These are phyloP conservation scores for Pseudozyma thailandica DNA, from an alignment of 1,284 basidiomycete genomes.

Conservation along the genomic window DNA sequence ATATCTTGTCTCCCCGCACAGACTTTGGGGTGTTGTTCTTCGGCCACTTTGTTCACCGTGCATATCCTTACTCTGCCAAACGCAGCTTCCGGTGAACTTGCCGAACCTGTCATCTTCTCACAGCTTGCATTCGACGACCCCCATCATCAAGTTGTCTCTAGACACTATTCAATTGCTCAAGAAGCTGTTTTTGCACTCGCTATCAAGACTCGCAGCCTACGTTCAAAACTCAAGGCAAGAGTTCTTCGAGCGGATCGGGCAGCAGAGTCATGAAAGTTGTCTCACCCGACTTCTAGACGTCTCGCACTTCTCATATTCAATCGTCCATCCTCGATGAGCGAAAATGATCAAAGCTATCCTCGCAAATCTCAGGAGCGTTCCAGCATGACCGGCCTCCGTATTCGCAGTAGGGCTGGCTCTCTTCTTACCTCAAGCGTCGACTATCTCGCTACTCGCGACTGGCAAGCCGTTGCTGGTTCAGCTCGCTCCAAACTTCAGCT, in stretches of 20 bases:
- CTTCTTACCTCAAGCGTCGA: constrained; percentile 39
- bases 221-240: too few species aligned
- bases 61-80: neutral
- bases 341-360: constrained; percentile 19
- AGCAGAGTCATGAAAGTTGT: constrained; percentile 8
- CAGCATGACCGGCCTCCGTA: constrained; percentile 43
- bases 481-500: constrained; percentile 25
- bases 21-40: neutral
- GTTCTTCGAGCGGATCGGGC: too few species aligned
- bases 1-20: too few species aligned
- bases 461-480: constrained; percentile 37
- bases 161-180: too few species aligned
- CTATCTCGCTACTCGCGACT: constrained; percentile 39
- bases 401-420: constrained; percentile 31
- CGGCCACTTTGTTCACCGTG: constrained; percentile 21
- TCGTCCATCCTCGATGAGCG: constrained; percentile 13
- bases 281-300: neutral
- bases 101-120: too few species aligned
- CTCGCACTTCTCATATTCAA: neutral
- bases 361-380: constrained; percentile 24
- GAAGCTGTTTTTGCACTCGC: too few species aligned
- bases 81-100: too few species aligned
- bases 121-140: too few species aligned
- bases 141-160: too few species aligned
- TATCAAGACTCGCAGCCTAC: too few species aligned